Conservation (phyloP, 1,139 yeast genomes). For the Taiozyma sp. region DNA sequence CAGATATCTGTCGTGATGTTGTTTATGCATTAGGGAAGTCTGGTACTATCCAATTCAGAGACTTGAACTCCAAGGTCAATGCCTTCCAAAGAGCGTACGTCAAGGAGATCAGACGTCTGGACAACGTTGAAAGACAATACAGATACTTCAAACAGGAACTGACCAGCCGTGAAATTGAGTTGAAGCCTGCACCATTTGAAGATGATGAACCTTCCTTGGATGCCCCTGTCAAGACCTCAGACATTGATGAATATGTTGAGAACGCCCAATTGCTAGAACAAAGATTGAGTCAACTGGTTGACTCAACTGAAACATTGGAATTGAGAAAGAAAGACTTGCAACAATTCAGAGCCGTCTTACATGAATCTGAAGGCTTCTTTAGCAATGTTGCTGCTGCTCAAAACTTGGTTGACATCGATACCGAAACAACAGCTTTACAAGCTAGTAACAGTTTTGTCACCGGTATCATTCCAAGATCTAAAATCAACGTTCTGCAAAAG, state of each 20-base stretch:
- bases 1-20: slow-evolving; percentile 84
- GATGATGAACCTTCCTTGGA: slow-evolving; percentile 12
- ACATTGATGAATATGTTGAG: slow-evolving; percentile 71
- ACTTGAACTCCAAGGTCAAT: slow-evolving; percentile 72
- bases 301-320: slow-evolving; percentile 50
- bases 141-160: slow-evolving; percentile 39
- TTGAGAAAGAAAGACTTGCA: slow-evolving; percentile 50
- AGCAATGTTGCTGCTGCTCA: slow-evolving; percentile 33
- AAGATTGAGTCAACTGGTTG: slow-evolving; percentile 51
- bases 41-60: slow-evolving; percentile 87
- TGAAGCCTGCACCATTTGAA: slow-evolving; percentile 39
- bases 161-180: slow-evolving; percentile 42
- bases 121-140: slow-evolving; percentile 58
- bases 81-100: slow-evolving; percentile 88
- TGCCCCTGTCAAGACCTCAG: slow-evolving; percentile 40
- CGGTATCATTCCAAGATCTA: slow-evolving; percentile 77
- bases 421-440: slow-evolving; percentile 13
- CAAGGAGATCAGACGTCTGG: slow-evolving; percentile 68
- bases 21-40: slow-evolving; percentile 77
- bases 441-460: slow-evolving; percentile 57
- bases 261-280: slow-evolving; percentile 60
- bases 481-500: slow-evolving; percentile 70
- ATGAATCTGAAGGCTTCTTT: slow-evolving; percentile 41
- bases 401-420: slow-evolving; percentile 54
- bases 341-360: slow-evolving; percentile 66